A percentile compares a stretch with the other conserved stretches of the same genome.
phyloP scores from a whole-genome alignment of 768 basidiomycete genomes.

The Psilocybe subaeruginosa region DNA sequence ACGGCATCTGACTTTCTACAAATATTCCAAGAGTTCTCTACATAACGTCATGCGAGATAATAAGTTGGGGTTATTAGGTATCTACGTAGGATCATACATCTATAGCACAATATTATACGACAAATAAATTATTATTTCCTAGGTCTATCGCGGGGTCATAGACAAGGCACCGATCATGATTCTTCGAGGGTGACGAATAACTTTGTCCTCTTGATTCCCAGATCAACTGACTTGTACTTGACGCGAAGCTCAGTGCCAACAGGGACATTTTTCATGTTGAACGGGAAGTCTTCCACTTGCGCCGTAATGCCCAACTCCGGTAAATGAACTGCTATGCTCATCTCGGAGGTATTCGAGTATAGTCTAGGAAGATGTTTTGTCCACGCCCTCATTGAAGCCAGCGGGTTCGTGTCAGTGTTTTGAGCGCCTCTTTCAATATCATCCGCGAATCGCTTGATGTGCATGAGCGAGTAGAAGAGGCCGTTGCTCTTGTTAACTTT shows the following conservation, averaged over 20 bases:
- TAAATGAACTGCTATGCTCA: constrained; percentile 6
- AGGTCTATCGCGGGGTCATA: neutral
- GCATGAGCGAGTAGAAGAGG: constrained; percentile 37
- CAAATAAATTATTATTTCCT: neutral
- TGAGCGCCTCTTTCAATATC: constrained; percentile 23
- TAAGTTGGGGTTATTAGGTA: neutral
- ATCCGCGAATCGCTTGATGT: constrained; percentile 42
- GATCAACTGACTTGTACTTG: constrained; percentile 27
- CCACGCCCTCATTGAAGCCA: constrained; percentile 27
- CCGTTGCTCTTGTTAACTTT: constrained; percentile 26
- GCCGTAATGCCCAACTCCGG: constrained; percentile 25
- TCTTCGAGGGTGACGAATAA: constrained; percentile 16
- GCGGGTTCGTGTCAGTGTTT: constrained; percentile 20
- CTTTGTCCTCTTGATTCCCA: constrained; percentile 29
- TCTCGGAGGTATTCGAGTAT: neutral
- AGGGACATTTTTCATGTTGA: constrained; percentile 7
- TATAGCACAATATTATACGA: neutral
- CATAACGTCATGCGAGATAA: neutral
- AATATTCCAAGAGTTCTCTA: too few species aligned
- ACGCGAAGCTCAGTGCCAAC: constrained; percentile 23
- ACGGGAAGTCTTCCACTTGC: constrained; percentile 10
- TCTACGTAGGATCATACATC: neutral
- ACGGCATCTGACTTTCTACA: too few species aligned
- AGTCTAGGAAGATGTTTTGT: constrained; percentile 7
- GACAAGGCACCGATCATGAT: neutral